phyloP scores from a whole-genome alignment of 106 monocot genomes.

The Phalaenopsis aphrodite region DNA sequence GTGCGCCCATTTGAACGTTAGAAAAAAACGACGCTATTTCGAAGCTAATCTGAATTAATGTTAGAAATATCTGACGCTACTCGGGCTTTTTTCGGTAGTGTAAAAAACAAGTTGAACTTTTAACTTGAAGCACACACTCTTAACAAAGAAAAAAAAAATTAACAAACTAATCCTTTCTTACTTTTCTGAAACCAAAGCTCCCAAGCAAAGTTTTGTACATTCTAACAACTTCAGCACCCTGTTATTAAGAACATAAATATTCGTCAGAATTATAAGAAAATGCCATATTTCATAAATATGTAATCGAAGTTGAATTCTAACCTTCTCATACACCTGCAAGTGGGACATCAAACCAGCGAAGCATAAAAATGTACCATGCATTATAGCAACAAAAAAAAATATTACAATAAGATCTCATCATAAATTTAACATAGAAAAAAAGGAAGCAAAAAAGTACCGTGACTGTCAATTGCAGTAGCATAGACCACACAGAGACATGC shows the following conservation, averaged over 20 bases:
- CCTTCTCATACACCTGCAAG: slow-evolving; percentile 96
- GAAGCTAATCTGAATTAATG: too few relatives aligned
- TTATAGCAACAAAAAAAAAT: slow-evolving; percentile 6
- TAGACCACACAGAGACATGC: neutral
- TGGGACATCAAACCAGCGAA: slow-evolving; percentile 1
- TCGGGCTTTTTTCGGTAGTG: too few relatives aligned
- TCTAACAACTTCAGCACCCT: slow-evolving; percentile 99
- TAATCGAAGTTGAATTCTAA: slow-evolving; percentile 13
- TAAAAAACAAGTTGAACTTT: neutral
- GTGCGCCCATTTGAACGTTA: too few relatives aligned
- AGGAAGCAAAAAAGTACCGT: slow-evolving; percentile 49
- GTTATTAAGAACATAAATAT: slow-evolving; percentile 1
- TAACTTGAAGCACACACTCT: neutral
- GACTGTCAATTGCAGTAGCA: slow-evolving; percentile 28
- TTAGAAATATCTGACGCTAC: too few relatives aligned
- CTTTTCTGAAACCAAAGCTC: slow-evolving; percentile 81
- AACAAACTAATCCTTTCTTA: slow-evolving; percentile 16
- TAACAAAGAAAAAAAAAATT: neutral
- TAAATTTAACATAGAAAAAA: slow-evolving; percentile 10
- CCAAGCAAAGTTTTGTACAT: slow-evolving; percentile 99
- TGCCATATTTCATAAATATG: neutral
- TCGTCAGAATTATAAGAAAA: neutral
- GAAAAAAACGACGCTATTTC: too few relatives aligned
- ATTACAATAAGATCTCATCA: slow-evolving; percentile 5
- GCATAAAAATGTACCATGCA: neutral